These are phyloP conservation scores for Solanum pennellii DNA, from an alignment of 257 asterid species.

Conservation along the genomic window DNA sequence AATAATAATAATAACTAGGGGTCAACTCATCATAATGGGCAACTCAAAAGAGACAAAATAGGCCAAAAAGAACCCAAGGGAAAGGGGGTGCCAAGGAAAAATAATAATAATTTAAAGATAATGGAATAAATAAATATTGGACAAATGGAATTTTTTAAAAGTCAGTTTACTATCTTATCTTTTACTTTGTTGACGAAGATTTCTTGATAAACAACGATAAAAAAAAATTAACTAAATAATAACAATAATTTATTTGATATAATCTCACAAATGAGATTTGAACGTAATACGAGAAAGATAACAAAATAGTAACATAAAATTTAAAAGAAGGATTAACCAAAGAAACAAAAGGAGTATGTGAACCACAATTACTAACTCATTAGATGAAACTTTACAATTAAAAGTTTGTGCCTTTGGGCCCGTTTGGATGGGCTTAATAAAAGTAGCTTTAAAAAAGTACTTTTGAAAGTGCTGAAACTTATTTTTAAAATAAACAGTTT, in stretches of 20 bases:
- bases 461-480: too few species aligned
- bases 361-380: background rate
- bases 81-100: background rate
- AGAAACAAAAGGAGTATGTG: background rate
- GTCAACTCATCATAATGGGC: background rate
- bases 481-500: too few species aligned
- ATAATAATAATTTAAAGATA: background rate
- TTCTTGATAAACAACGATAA: background rate
- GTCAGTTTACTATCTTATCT: background rate
- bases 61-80: background rate
- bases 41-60: background rate
- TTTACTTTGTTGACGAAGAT: background rate
- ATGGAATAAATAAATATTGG: background rate
- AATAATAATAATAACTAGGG: background rate
- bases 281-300: background rate
- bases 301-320: background rate
- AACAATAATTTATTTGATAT: fast-evolving
- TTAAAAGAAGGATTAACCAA: background rate
- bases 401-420: background rate
- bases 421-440: too few species aligned
- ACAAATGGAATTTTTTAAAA: background rate
- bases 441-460: too few species aligned
- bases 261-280: fast-evolving
- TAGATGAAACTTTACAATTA: background rate
- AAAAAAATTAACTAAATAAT: background rate